A percentile compares a stretch with the other conserved stretches of the same genome.
Evolutionary conservation across 2,329 filamentous ascomycete species (phyloP).

Genomic region (Malbranchea cinnamomea): DNA sequence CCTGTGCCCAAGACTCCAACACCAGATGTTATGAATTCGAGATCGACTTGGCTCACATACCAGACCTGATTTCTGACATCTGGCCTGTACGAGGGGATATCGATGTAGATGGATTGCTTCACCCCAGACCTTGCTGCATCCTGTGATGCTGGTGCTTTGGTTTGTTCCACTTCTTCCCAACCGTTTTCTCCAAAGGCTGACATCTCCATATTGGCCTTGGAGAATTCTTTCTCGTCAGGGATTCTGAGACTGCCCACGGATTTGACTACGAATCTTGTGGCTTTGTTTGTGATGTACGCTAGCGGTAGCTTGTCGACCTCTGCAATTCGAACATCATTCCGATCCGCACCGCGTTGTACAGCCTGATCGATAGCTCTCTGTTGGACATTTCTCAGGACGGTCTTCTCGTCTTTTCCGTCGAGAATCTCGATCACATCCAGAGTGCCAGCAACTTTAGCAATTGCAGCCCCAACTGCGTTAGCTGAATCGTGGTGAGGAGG

Average conservation of each 20-base stretch:
- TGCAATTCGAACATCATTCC: conserved; percentile 27
- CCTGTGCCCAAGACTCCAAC: conserved; percentile 25
- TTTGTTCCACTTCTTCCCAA: conserved; percentile 7
- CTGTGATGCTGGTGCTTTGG: conserved; percentile 6
- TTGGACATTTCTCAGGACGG: conserved; percentile 13
- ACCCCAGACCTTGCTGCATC: conserved; percentile 5
- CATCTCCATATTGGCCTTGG: conserved; percentile 1
- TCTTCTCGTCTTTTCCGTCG: conserved; percentile 16
- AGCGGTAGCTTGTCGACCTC: conserved; percentile 29
- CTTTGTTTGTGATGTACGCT: conserved; percentile 21
- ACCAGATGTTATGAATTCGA: conserved; percentile 24
- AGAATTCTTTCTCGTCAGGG: conserved; percentile 6
- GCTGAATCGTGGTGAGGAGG: conserved; percentile 41
- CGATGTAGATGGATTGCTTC: conserved; percentile 9
- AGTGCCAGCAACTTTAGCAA: conserved; percentile 39
- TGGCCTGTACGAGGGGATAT: conserved; percentile 20
- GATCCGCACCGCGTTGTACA: conserved; percentile 12
- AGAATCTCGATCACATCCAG: conserved; percentile 38
- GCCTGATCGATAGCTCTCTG: conserved; percentile 13
- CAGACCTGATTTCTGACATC: conserved; percentile 20
- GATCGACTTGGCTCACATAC: conserved; percentile 23
- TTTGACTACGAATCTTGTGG: conserved; percentile 22
- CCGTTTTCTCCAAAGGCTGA: conserved; percentile 4
- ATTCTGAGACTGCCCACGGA: conserved; percentile 29
- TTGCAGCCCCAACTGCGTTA: conserved; percentile 47